Evolutionary conservation across 176 grass and related monocot genomes (phyloP).

Genomic region (Cenchrus purpureus): DNA sequence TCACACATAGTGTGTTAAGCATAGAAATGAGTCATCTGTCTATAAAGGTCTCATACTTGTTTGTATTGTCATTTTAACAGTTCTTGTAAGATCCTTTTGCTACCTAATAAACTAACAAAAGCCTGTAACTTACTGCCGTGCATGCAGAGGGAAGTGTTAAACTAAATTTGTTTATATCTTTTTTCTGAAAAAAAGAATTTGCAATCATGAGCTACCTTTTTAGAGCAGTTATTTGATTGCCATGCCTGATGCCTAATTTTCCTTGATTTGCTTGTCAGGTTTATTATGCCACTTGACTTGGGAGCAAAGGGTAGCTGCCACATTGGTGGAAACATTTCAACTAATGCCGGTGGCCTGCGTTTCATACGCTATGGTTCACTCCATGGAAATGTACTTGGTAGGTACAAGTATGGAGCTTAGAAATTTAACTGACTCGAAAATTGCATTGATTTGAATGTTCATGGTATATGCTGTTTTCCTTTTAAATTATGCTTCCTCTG

Average conservation of each 20-base stretch:
- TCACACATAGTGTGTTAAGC: conserved; percentile 14
- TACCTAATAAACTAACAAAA: not conserved
- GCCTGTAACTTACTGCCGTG: not conserved
- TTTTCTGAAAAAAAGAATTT: not conserved
- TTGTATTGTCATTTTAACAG: not conserved
- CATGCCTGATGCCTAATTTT: not conserved
- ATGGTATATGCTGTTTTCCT: conserved; percentile 18
- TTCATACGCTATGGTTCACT: conserved; percentile 96
- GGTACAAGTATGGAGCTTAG: conserved; percentile 31
- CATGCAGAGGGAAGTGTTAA: not conserved
- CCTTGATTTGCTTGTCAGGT: conserved; percentile 48
- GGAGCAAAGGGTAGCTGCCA: conserved; percentile 98
- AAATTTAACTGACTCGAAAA: not conserved
- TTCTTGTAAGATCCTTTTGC: not conserved
- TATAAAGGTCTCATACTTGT: conserved; percentile 15
- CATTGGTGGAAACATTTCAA: conserved; percentile 96
- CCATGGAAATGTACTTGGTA: conserved; percentile 95
- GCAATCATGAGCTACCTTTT: not conserved
- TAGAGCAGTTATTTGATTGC: conserved; percentile 3
- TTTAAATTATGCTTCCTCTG: conserved; percentile 28
- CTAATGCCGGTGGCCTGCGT: conserved; percentile 91
- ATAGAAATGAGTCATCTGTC: conserved; percentile 5
- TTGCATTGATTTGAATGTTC: not conserved
- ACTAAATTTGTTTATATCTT: not conserved
- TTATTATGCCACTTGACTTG: conserved; percentile 97